These are phyloP conservation scores for Basipetospora chlamydospora DNA, from an alignment of 2,329 filamentous ascomycete species.

Conservation along the genomic window DNA sequence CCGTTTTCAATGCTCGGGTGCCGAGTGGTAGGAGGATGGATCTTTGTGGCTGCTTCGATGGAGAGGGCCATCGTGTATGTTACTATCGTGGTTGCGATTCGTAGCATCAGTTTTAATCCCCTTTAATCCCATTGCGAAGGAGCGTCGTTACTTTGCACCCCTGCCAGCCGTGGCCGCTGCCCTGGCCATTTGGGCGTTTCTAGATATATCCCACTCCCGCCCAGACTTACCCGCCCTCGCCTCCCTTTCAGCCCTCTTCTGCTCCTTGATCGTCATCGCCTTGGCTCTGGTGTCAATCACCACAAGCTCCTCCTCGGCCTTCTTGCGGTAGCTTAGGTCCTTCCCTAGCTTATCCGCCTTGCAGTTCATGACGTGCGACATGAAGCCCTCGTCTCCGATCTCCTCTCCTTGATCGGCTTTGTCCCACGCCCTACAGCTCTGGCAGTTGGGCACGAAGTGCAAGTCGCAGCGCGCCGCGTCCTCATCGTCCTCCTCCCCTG, in stretches of 20 bases:
- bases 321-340: slow-evolving; percentile 76
- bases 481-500: slow-evolving; percentile 29
- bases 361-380: slow-evolving; percentile 74
- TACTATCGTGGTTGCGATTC: too few relatives aligned
- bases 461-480: slow-evolving; percentile 75
- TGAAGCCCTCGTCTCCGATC: slow-evolving; percentile 58
- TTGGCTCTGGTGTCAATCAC: slow-evolving; percentile 88
- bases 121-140: background rate
- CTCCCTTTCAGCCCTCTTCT: slow-evolving; percentile 45
- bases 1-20: too few relatives aligned
- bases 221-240: slow-evolving; percentile 32
- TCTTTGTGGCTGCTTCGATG: too few relatives aligned
- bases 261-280: slow-evolving; percentile 55
- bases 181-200: slow-evolving; percentile 41
- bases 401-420: slow-evolving; percentile 29
- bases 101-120: too few relatives aligned
- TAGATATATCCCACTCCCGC: slow-evolving; percentile 42
- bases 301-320: slow-evolving; percentile 79
- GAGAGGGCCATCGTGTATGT: too few relatives aligned
- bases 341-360: slow-evolving; percentile 84
- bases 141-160: slow-evolving; percentile 31
- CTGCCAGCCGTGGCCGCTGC: slow-evolving; percentile 38
- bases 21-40: too few relatives aligned
- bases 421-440: slow-evolving; percentile 81
- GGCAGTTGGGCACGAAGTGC: slow-evolving; percentile 91